These are phyloP conservation scores for Aurifilum marmelostoma DNA, from an alignment of 2,329 filamentous ascomycete genomes.

Conservation along the genomic window DNA sequence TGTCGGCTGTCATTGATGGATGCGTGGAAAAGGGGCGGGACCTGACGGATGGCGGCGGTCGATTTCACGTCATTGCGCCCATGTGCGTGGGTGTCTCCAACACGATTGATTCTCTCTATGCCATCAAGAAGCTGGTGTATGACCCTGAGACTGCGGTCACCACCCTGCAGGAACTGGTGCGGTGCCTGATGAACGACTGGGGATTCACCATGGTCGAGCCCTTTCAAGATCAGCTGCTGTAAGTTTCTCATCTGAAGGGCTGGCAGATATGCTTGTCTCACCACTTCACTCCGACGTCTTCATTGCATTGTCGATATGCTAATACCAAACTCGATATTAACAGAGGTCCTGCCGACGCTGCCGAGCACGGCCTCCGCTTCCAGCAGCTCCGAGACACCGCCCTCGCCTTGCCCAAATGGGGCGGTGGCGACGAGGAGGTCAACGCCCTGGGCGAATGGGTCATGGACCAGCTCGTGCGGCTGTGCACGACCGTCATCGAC, in stretches of 20 bases:
- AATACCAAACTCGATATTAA: neutral
- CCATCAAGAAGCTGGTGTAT: slow-evolving; percentile 26
- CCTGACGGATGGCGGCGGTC: slow-evolving; percentile 20
- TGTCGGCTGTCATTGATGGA: slow-evolving; percentile 18
- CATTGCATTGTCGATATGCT: neutral
- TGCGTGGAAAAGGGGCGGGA: slow-evolving; percentile 20
- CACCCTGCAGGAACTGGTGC: slow-evolving; percentile 12
- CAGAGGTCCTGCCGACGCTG: slow-evolving; percentile 10
- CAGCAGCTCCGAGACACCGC: slow-evolving; percentile 31
- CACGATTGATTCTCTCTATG: slow-evolving; percentile 24
- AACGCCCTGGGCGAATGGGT: slow-evolving; percentile 30
- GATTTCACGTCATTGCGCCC: slow-evolving; percentile 18
- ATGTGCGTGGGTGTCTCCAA: slow-evolving; percentile 21
- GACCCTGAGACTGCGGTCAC: slow-evolving; percentile 16
- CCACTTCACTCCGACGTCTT: neutral
- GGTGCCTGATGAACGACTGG: slow-evolving; percentile 24
- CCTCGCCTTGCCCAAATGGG: slow-evolving; percentile 32
- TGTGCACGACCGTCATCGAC: slow-evolving; percentile 27
- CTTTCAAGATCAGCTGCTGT: slow-evolving; percentile 19
- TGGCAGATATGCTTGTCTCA: too few relatives aligned
- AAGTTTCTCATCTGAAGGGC: neutral
- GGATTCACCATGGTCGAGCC: slow-evolving; percentile 26
- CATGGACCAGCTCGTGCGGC: slow-evolving; percentile 26
- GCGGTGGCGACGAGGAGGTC: slow-evolving; percentile 29
- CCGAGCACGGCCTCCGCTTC: slow-evolving; percentile 13